Evolutionary conservation across 176 grass and related monocot species (phyloP), one percentile per base, ranked within the genome.

Genomic region (Eragrostis curvula): DNA sequence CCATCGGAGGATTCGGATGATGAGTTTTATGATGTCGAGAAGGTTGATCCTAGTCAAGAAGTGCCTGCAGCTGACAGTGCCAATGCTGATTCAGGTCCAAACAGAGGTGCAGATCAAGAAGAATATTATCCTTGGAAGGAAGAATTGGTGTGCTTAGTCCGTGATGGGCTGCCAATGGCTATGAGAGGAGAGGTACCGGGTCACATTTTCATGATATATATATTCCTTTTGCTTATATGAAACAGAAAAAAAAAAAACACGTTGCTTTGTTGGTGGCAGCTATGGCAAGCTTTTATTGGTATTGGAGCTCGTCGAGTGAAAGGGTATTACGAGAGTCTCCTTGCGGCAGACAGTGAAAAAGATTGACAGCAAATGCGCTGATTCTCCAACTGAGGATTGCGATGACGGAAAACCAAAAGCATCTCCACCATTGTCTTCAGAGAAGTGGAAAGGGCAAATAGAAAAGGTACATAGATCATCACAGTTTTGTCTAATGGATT

Each of bases 281-380:
- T 99, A 59, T 99, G 97, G 97, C 97, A 99, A 99, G 93, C 97
- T 50, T 99, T 99, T 94, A 84, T 92, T 78, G 93, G 93, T 88
- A 88, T 95, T 67, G 91, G 97, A 85, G 87, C 87, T 89, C 93
- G 91, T 82, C 88, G 97, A 53, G 46, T 92, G 50, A 90, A 96
- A 81, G 93, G 93, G 47, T 99, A 99, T 74, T 99, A 99, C 21
- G 74, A 91, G 74, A 79, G 78, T 47, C 89, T 99, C 84, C 91
- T 96, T 77, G 87, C 73, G 39, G 60, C 25, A 3, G 89, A 88
- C 23, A n/a, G 29, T 79, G 68, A 79, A 62, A 29, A 20, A 18
- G 58, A 77, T 70, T n/a, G 82, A 55, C 65, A 87, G 45, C 68
- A 88, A 85, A 67, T 66, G 20, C 70, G 42, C 73, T 24, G 61